Evolutionary conservation across 108 stramenopile species (phyloP).

Genomic region (Tribonema minus): DNA sequence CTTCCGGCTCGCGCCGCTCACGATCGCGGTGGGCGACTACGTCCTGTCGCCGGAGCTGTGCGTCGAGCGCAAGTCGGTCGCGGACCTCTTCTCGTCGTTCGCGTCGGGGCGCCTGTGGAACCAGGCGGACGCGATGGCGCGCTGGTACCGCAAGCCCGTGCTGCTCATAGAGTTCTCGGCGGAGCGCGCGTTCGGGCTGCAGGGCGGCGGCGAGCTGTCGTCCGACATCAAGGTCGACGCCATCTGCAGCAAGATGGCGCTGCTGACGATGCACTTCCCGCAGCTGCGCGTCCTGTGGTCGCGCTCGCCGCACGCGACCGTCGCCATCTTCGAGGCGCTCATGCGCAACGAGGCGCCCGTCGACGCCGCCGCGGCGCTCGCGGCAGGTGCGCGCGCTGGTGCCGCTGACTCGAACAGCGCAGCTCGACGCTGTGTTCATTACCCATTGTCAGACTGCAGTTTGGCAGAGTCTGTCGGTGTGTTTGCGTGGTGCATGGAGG

Average conservation of each 20-base stretch:
- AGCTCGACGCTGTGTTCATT: background rate
- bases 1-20: constrained; percentile 78
- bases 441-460: background rate
- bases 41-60: constrained; percentile 91
- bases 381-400: constrained; percentile 13
- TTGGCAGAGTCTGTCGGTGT: background rate
- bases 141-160: constrained; percentile 78
- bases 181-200: constrained; percentile 74
- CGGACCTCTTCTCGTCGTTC: constrained; percentile 89
- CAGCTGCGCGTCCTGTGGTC: constrained; percentile 87
- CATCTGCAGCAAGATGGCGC: constrained; percentile 75
- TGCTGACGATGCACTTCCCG: constrained; percentile 82
- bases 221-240: constrained; percentile 73
- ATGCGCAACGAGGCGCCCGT: constrained; percentile 33
- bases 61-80: constrained; percentile 88
- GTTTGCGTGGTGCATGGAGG: no score
- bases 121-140: constrained; percentile 86
- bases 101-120: constrained; percentile 82
- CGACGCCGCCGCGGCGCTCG: constrained; percentile 40
- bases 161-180: constrained; percentile 90
- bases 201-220: constrained; percentile 70
- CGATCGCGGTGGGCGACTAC: constrained; percentile 89
- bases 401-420: no score
- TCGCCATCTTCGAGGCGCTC: constrained; percentile 68
- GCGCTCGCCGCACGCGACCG: constrained; percentile 80